Base-by-base conservation (phyloP, 1,139 yeast genomes). In the Pichia sp. region DNA sequence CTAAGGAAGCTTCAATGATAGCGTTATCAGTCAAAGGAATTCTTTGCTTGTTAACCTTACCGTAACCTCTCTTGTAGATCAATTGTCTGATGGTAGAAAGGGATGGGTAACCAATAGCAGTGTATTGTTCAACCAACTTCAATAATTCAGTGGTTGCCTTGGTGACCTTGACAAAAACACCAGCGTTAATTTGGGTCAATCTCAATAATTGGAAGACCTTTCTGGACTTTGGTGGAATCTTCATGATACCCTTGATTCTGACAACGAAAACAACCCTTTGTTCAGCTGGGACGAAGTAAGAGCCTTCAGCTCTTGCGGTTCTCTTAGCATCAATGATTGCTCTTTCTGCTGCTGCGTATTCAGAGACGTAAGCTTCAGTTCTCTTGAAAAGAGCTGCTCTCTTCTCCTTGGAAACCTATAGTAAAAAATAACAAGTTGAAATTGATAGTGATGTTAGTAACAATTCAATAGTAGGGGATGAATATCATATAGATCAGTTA, bases 191-290 rank as follows among this genome's bases (percentile, higher is more conserved):
- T 76, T 88, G 97, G 67, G 85, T 81, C 69, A 91, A 83, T 77
- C 98, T 86, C 69, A 91, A 77, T 66, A 91, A 81, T 76, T 91
- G 98, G 70, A 91, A 72, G 59, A 91, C 96, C 87, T 91, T 91
- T 83, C 97, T 86, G 77, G 97, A 97, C 85, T 91, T 91, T 64
- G 98, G 98, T 62, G 98, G 87, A 61, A 91, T 87, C 84, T 91
- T 91, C 88, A 77, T 86, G 70, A 91, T 86, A 91, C 98, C 98
- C 91, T 91, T 91, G 80, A 91, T 91, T 82, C 98, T 91, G 69
- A 91, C 78, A 64, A 91, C 94, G 69, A 91, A 88, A 58, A 86
- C 95, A 64, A 91, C 82, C 74, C 87, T 88, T 63, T 85, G 78
- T 78, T 91, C 94, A 66, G 96, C 96, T 62, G 85, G 94, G 62